Evolutionary conservation across 345 rosid genomes (phyloP).

Genomic region (Hypericum perforatum): DNA sequence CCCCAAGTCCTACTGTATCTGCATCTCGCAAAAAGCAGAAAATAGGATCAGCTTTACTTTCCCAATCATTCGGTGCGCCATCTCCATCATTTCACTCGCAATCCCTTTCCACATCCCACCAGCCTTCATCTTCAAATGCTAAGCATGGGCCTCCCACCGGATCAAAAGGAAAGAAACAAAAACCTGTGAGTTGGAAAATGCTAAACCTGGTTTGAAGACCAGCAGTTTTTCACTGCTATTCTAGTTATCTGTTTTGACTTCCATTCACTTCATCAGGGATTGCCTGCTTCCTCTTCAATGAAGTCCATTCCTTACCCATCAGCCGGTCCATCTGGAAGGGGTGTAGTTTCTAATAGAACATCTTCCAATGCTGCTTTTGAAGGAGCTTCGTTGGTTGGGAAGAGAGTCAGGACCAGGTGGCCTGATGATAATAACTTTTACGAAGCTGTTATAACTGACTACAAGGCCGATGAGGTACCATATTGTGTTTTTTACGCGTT

Average conservation of each 20-base stretch:
- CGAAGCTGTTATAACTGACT: constrained; percentile 74
- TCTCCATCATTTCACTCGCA: constrained; percentile 55
- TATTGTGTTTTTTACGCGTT: constrained; percentile 12
- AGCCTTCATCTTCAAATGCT: constrained; percentile 45
- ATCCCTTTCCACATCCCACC: constrained; percentile 40
- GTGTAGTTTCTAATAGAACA: constrained; percentile 43
- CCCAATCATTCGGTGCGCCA: constrained; percentile 54
- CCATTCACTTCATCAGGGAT: constrained; percentile 31
- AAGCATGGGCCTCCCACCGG: constrained; percentile 49
- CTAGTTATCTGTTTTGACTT: neutral
- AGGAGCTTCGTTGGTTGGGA: constrained; percentile 48
- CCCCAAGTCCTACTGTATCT: constrained; percentile 74
- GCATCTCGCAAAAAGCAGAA: constrained; percentile 74
- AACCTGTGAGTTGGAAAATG: constrained; percentile 39
- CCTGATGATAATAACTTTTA: constrained; percentile 92
- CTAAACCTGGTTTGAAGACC: no score
- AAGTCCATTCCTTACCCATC: constrained; percentile 46
- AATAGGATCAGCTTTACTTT: constrained; percentile 36
- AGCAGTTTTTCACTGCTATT: neutral
- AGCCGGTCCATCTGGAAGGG: constrained; percentile 49
- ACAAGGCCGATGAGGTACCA: constrained; percentile 47
- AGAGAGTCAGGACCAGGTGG: constrained; percentile 75
- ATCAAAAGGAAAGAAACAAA: constrained; percentile 68
- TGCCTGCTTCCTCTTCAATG: constrained; percentile 51
- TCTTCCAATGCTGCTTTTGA: constrained; percentile 40